Conservation (phyloP, 2,329 filamentous ascomycete species). For the Pleochaeta shiraiana region DNA sequence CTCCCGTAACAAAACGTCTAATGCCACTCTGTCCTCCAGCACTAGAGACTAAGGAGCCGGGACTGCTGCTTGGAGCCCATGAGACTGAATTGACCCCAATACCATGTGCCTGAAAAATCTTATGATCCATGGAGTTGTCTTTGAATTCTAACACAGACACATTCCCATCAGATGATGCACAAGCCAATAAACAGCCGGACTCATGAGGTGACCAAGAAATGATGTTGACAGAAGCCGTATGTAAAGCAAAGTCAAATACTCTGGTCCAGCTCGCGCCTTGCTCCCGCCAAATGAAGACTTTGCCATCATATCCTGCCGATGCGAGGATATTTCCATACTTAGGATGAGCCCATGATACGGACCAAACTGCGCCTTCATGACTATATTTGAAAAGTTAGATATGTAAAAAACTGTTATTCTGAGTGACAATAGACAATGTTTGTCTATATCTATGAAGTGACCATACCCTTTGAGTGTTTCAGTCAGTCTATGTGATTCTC, state of each 20-base stretch:
- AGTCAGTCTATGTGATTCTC: slow-evolving; percentile 68
- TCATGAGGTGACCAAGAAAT: slow-evolving; percentile 97
- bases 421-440: slow-evolving; percentile 2
- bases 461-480: slow-evolving; percentile 83
- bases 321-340: slow-evolving; percentile 98
- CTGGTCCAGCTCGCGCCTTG: slow-evolving; percentile 52
- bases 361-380: slow-evolving; percentile 96
- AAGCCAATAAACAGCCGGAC: slow-evolving; percentile 81
- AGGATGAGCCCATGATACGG: slow-evolving; percentile 91
- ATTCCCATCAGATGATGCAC: slow-evolving; percentile 81
- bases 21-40: slow-evolving; percentile 38
- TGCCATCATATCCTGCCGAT: slow-evolving; percentile 88
- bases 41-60: slow-evolving; percentile 67
- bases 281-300: slow-evolving; percentile 97
- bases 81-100: slow-evolving; percentile 90
- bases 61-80: slow-evolving; percentile 73
- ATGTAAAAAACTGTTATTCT: no score
- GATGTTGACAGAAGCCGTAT: slow-evolving; percentile 93
- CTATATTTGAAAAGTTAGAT: no score
- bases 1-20: slow-evolving; percentile 80
- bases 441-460: no score
- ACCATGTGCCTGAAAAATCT: slow-evolving; percentile 77
- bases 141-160: slow-evolving; percentile 93
- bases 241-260: slow-evolving; percentile 80
- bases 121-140: slow-evolving; percentile 80